Evolutionary conservation across 164 flowering plant species (phyloP).

Genomic region (Tinospora cordifolia): DNA sequence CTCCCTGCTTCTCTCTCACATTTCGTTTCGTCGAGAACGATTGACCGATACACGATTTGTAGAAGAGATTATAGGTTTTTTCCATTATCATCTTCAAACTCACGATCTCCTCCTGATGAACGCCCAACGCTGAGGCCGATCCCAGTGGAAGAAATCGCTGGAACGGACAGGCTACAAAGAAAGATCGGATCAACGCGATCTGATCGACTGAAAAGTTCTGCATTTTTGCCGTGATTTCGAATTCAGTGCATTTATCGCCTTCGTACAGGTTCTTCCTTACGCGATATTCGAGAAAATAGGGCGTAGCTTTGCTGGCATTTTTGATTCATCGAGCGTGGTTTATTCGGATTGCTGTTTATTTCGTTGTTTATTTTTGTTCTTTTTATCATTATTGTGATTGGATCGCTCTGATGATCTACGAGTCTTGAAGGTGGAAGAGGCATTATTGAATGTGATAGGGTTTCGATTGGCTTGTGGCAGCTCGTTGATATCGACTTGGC

Average conservation of each 20-base stretch:
- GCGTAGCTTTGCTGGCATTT: background rate
- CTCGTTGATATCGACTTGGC: constrained; percentile 6
- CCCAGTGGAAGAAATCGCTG: background rate
- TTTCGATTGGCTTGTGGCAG: background rate
- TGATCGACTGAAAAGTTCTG: constrained; percentile 3
- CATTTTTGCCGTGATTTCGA: constrained; percentile 23
- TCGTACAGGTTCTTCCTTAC: background rate
- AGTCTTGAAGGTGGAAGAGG: background rate
- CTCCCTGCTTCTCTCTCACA: constrained; percentile 9
- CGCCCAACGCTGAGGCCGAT: background rate
- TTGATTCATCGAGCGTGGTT: background rate
- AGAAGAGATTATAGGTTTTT: background rate
- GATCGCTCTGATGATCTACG: constrained; percentile 5
- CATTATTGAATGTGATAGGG: background rate
- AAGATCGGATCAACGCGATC: constrained; percentile 9
- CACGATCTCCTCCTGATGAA: background rate
- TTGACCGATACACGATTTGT: background rate
- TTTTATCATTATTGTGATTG: background rate
- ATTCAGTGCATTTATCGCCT: constrained; percentile 33
- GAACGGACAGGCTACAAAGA: background rate
- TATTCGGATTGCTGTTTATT: background rate
- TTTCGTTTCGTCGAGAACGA: background rate
- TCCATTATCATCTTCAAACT: background rate
- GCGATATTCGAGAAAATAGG: constrained; percentile 11
- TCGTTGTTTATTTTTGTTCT: no score